These are phyloP conservation scores for Sporothrix globosa DNA, from an alignment of 2,329 filamentous ascomycete species.

Conservation along the genomic window DNA sequence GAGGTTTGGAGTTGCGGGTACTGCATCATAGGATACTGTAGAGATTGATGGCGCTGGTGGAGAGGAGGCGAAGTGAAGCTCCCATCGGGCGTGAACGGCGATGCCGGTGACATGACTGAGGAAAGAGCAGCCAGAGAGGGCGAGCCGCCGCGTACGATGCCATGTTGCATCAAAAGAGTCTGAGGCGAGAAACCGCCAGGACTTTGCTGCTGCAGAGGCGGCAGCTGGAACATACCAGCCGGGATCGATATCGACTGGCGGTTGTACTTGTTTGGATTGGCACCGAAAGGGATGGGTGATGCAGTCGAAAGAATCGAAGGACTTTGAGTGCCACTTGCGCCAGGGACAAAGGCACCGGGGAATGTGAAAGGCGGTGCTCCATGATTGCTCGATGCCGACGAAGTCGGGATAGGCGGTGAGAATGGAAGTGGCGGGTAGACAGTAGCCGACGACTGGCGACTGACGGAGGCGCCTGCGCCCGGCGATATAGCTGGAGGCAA, in stretches of 20 bases:
- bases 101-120: conserved; percentile 65
- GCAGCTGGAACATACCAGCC: conserved; percentile 65
- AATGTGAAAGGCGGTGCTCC: conserved; percentile 60
- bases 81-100: conserved; percentile 62
- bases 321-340: conserved; percentile 52
- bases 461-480: conserved; percentile 58
- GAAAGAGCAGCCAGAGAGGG: conserved; percentile 63
- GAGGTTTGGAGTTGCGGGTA: conserved; percentile 62
- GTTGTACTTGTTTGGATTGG: conserved; percentile 65
- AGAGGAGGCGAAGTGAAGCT: conserved; percentile 48
- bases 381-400: conserved; percentile 74
- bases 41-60: conserved; percentile 62
- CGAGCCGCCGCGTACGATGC: conserved; percentile 61
- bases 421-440: conserved; percentile 77
- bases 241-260: conserved; percentile 73
- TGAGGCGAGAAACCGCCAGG: conserved; percentile 62
- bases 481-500: conserved; percentile 66
- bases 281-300: conserved; percentile 70
- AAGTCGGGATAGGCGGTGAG: conserved; percentile 79
- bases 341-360: conserved; percentile 57
- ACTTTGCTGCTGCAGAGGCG: conserved; percentile 57
- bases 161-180: conserved; percentile 57
- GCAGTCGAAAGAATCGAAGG: conserved; percentile 66
- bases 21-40: conserved; percentile 61
- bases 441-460: conserved; percentile 67